phyloP scores from a whole-genome alignment of 768 basidiomycete species.

The Atractiella rhizophila region DNA sequence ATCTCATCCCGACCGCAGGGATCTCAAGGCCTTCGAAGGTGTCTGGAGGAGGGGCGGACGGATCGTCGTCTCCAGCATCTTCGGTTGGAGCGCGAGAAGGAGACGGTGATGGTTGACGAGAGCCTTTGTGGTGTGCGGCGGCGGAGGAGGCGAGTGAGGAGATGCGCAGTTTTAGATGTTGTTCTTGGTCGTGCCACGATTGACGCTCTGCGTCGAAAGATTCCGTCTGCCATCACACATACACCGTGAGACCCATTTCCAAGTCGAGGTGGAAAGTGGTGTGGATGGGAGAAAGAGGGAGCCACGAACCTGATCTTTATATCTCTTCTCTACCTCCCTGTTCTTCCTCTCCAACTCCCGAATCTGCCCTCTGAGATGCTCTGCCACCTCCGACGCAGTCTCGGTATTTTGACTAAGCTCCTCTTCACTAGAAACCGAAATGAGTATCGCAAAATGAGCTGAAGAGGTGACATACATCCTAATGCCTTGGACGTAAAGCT shows the following conservation, averaged over 20 bases:
- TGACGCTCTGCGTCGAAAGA: conserved; percentile 81
- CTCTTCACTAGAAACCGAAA: too few relatives aligned
- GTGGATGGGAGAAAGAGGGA: neutral
- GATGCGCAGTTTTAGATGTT: conserved; percentile 73
- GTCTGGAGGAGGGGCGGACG: conserved; percentile 6
- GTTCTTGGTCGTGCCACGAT: conserved; percentile 75
- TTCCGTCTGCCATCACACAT: conserved; percentile 31
- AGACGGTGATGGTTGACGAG: neutral
- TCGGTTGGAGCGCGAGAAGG: conserved; percentile 17
- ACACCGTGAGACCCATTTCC: conserved; percentile 9
- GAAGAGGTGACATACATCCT: too few relatives aligned
- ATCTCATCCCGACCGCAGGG: conserved; percentile 12
- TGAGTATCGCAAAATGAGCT: too few relatives aligned
- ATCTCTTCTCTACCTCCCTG: conserved; percentile 50
- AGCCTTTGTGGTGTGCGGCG: neutral
- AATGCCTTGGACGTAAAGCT: too few relatives aligned
- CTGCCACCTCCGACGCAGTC: too few relatives aligned
- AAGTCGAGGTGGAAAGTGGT: conserved; percentile 4
- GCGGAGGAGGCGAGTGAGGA: conserved; percentile 30
- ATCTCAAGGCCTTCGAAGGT: conserved; percentile 11
- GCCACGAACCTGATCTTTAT: conserved; percentile 53
- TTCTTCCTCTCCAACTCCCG: conserved; percentile 79
- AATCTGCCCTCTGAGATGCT: too few relatives aligned
- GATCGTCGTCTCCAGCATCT: conserved; percentile 21
- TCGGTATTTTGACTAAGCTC: too few relatives aligned